Base-by-base conservation (phyloP, 2,329 filamentous ascomycete species). In the Diaporthe vexans region DNA sequence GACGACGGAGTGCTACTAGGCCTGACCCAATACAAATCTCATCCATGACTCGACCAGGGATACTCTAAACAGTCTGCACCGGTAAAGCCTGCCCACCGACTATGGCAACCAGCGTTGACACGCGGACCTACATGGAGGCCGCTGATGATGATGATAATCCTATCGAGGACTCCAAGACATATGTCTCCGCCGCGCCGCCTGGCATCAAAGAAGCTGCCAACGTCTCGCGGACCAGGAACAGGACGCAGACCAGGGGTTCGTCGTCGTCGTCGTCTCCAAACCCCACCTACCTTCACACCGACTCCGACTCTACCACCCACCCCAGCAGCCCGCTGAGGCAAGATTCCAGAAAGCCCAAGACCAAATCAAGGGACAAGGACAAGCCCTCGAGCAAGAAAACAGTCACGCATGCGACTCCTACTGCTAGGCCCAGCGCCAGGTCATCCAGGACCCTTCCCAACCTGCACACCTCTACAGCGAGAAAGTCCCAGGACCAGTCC, bases 171-270 rank as follows among this genome's bases (percentile, higher is more conserved):
- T 83, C 83, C 26, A 80, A 79, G 75, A 81, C 82, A 74, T 90
- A 89, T 81, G 88, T 82, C 46, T 88, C 87, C 40, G 81, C 84
- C 70, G 85, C 83, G n/a, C 72, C 73, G 35, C 81, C 84, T 40
- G 86, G 85, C 76, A 85, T 78, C 68, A 89, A 87, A 76, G 85
- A 89, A 78, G 84, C 84, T 43, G 85, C 89, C 78, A 90, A 90
- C 79, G 89, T 86, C 26, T 81, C 88, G 76, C 88, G 85, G 79
- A 83, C 86, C 57, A 85, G 87, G 75, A 85, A 80, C 75, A 79
- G 79, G 72, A 84, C 86, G 56, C 81, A 81, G 72, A 78, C 81
- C 69, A 84, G 82, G 75, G 80, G 82, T 59, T 82, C 83, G 61
- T 82, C 83, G 56, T 83, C 85, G 19, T 82, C 84, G 52, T 83